These are phyloP conservation scores for Paramecium pentaurelia DNA, from an alignment of 73 alveolate species.

Conservation along the genomic window DNA sequence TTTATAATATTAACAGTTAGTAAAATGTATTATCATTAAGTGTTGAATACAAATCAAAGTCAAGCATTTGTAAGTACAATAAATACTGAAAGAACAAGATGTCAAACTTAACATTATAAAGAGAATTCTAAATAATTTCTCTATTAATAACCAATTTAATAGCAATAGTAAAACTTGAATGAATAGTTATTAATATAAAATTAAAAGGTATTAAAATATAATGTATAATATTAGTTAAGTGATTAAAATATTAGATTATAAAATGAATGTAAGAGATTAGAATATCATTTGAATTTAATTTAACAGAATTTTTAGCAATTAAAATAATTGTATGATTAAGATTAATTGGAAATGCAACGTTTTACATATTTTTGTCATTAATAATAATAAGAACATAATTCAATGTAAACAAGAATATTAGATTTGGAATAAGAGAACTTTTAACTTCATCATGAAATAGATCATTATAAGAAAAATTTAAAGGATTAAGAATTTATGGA, in stretches of 20 bases:
- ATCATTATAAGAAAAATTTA: not conserved
- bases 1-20: slow-evolving; percentile 1
- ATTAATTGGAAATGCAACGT: not conserved
- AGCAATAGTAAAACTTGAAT: not conserved
- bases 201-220: not conserved
- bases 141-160: not conserved
- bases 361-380: not conserved
- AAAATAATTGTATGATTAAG: slow-evolving; percentile 5
- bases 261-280: not conserved
- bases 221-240: not conserved
- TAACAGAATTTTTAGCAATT: not conserved
- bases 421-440: slow-evolving; percentile 22
- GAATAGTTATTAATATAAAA: not conserved
- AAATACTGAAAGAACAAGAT: not conserved
- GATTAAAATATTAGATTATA: not conserved
- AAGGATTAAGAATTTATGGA: not conserved
- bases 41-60: not conserved
- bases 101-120: not conserved
- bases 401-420: not conserved
- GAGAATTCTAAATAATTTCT: not conserved
- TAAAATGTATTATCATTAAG: slow-evolving; percentile 1
- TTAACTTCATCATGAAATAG: slow-evolving; percentile 20
- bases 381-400: not conserved
- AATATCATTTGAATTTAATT: slow-evolving; percentile 3
- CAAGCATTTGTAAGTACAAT: not conserved